phyloP scores from a whole-genome alignment of 805 yeast species.

The Pichia heedii region DNA sequence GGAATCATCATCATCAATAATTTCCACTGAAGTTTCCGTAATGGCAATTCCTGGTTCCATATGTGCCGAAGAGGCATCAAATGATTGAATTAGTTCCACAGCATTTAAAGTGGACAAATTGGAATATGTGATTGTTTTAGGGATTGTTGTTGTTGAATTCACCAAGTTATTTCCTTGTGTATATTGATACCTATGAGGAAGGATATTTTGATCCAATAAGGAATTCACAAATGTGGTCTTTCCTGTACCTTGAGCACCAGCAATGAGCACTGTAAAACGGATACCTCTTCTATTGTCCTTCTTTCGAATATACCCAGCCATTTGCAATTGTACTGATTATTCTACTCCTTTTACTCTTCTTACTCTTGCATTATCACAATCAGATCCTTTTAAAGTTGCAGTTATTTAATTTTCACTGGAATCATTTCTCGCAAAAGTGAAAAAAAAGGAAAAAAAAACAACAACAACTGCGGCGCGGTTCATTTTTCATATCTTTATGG shows the following conservation, averaged over 20 bases:
- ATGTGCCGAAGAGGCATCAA: constrained; percentile 51
- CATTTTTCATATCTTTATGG: too few species aligned
- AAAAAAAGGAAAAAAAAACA: too few species aligned
- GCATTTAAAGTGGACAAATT: constrained; percentile 52
- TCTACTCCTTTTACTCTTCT: too few species aligned
- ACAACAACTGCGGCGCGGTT: too few species aligned
- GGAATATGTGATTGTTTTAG: constrained; percentile 49
- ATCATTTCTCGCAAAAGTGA: too few species aligned
- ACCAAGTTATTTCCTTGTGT: constrained; percentile 10
- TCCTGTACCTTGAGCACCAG: constrained; percentile 71
- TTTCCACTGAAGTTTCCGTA: constrained; percentile 55
- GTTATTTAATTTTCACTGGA: too few species aligned
- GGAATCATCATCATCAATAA: constrained; percentile 52
- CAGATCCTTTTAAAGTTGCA: too few species aligned
- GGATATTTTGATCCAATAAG: constrained; percentile 49
- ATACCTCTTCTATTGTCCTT: constrained; percentile 67
- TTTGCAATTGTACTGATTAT: background rate
- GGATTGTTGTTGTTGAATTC: constrained; percentile 13
- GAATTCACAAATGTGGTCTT: constrained; percentile 70
- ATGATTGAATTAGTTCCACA: constrained; percentile 46
- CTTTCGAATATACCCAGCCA: constrained; percentile 33
- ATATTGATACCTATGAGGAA: constrained; percentile 45
- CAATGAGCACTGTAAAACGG: constrained; percentile 63
- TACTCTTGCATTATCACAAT: too few species aligned
- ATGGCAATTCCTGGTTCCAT: constrained; percentile 71